Evolutionary conservation across 2,329 filamentous ascomycete genomes (phyloP), one percentile per base, ranked within the genome.

Genomic region (Fonsecaea erecta): DNA sequence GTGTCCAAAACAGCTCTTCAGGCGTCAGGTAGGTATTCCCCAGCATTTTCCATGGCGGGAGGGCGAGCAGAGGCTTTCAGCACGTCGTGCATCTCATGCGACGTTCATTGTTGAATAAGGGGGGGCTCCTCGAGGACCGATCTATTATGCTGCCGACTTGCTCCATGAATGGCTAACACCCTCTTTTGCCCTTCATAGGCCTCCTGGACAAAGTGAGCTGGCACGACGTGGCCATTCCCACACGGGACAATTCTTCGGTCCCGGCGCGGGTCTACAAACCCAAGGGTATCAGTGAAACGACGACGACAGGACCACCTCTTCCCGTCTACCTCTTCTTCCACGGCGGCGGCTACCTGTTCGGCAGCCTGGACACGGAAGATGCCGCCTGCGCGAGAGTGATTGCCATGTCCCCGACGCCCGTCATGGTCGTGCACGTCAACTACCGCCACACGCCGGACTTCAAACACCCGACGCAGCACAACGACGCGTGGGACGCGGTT

Each of bases 381-480:
- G 80, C 81, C 0, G 77, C 75, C 0, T 88, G 85, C 67, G 74
- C 81, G 0, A 76, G 78, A 0, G 79, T 85, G 9, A 82, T 84
- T 0, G 26, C 34, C 1, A 54, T 35, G 14, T 18, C 48, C 4
- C 26, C 26, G 2, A 21, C 28, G 4, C 35, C 34, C 9, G 72
- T 69, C 3, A 74, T 83, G 0, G 84, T 87, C 0, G 69, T 87
- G 1, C 84, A 85, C 48, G 76, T 87, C 12, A 85, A 86, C 68
- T 88, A 88, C 71, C 81, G 86, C 0, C 85, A 88, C 69, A 85
- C 85, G 0, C 85, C 85, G 0, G 82, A 87, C 58, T 75, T 80
- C 66, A 69, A 64, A 0, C 87, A 83, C 63, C 86, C 86, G 0
- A 82, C 79, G 0, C 79, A 81, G 0, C 86, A 81, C 81, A 66